Base-by-base conservation (phyloP, 2,329 filamentous ascomycete genomes). In the Aspergillus terreus region DNA sequence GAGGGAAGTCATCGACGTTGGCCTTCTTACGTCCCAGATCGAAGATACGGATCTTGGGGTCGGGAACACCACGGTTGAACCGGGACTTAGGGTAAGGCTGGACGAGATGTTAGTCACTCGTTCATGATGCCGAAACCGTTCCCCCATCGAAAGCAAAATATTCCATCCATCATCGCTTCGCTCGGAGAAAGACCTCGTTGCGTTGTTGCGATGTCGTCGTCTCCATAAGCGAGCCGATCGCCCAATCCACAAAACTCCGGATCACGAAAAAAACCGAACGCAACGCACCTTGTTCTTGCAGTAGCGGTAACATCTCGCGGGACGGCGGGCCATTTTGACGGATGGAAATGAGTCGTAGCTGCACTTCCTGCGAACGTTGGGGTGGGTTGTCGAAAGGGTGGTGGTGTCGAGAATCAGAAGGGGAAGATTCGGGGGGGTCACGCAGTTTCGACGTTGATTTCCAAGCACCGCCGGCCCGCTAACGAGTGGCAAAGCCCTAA, bases 241-340 rank as follows among this genome's bases (percentile, higher is more conserved):
- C 38, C 51, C 57, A 57, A 61, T 46, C 51, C 50, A 63, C 62
- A 65, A 68, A 62, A 56, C 63, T 54, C 50, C 51, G 50, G 56
- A 53, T 50, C 54, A 49, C 32, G 30, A 52, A 58, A 55, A 57
- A 50, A 58, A 58, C 38, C 49, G 51, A 52, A 32, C 25, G 58
- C 54, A 46, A 56, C 87, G 80, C 76, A 95, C 91, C 91, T 96
- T 96, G 88, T 97, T 99, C 90, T 99, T 99, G 92, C 94, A 99
- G 89, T 99, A 99, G 76, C 94, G 88, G 86, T 96, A 99, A 84
- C 94, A 99, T 84, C 94, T 89, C 75, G 94, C 94, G 76, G 94
- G 94, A 88, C 94, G 91, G 81, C 94, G 91, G 76, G 94, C 94
- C 94, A 99, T 99, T 83, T 87, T 92, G 87, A 86, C 84, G 73